Evolutionary conservation across 345 rosid genomes (phyloP), one percentile per base, ranked within the genome.

Genomic region (Citrus hindsii): DNA sequence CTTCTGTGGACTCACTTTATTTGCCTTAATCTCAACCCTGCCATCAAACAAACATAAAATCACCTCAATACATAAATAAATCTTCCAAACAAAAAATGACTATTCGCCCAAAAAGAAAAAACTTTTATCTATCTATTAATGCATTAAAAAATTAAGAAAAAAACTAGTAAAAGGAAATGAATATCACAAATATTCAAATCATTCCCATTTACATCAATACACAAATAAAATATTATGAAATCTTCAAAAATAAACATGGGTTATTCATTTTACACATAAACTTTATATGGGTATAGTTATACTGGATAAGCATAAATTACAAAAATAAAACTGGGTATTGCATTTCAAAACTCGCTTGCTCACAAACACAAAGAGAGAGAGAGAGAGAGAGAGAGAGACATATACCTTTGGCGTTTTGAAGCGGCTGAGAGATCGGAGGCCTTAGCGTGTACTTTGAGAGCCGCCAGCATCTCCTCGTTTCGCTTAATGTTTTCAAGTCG

Each of bases 401-500:
- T 7, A 27, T 3, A 65, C 91, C 86, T 83, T 73, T 73, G 84
- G 81, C 93, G 92, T 72, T 91, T 93, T 69, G 89, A 30, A 35
- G 87, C 64, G 32, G 88, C 79, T 24, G 92, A 83, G 83, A 93
- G 91, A 21, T 82, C 79, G 76, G 93, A 79, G 63, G 86, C 92
- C 69, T 78, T 83, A 75, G 92, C 81, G 0, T 53, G 93, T 84
- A 95, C 79, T 1, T 92, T 88, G 69, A 93, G 93, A n/a, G 95
- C 83, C 16, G 98, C 92, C 79, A 95, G 61, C 91, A 89, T 88
- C 79, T 95, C 87, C 4, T 81, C 91, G 73, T 95, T 95, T 55
- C 97, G 86, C 65, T 83, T 86, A 40, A 93, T 95, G 85, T 92
- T 93, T 81, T 91, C 95, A 37, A 92, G 87, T 80, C 98, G 84